These are phyloP conservation scores for Amanita exitialis DNA, from an alignment of 768 basidiomycete genomes.

Conservation along the genomic window DNA sequence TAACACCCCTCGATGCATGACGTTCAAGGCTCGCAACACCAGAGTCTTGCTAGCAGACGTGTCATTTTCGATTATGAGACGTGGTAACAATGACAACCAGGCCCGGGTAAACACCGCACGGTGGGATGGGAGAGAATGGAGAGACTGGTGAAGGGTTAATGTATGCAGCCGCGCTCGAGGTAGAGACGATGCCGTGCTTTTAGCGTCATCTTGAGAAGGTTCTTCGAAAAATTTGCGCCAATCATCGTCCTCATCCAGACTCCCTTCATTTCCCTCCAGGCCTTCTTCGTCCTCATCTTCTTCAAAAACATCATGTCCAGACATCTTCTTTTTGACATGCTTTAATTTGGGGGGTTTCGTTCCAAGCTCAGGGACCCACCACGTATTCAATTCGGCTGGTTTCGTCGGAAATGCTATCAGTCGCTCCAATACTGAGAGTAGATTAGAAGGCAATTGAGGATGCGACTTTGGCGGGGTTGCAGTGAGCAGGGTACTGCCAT, in stretches of 20 bases:
- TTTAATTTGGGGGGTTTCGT: constrained; percentile 43
- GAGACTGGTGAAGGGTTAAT: constrained; percentile 64
- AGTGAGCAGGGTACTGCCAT: constrained; percentile 20
- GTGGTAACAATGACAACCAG: constrained; percentile 70
- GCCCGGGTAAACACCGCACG: constrained; percentile 69
- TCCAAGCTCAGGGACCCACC: constrained; percentile 71
- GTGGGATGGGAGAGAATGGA: constrained; percentile 72
- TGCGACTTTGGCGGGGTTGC: constrained; percentile 19
- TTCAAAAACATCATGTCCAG: constrained; percentile 19
- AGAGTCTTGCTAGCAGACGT: constrained; percentile 26
- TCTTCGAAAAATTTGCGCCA: constrained; percentile 82
- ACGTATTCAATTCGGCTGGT: constrained; percentile 55
- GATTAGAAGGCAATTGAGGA: constrained; percentile 30
- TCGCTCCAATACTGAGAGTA: constrained; percentile 56
- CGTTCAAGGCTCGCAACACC: constrained; percentile 51
- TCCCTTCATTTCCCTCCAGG: constrained; percentile 21
- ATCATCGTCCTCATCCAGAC: constrained; percentile 41
- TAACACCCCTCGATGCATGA: constrained; percentile 77
- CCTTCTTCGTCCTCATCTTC: constrained; percentile 24
- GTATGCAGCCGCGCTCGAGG: constrained; percentile 43
- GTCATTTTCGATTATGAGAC: constrained; percentile 31
- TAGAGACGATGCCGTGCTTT: constrained; percentile 20
- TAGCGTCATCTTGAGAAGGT: constrained; percentile 20
- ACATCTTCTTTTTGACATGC: constrained; percentile 23
- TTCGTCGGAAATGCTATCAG: constrained; percentile 70